Evolutionary conservation across 2,329 filamentous ascomycete species (phyloP).

Genomic region (Ophioceras dolichostomum): DNA sequence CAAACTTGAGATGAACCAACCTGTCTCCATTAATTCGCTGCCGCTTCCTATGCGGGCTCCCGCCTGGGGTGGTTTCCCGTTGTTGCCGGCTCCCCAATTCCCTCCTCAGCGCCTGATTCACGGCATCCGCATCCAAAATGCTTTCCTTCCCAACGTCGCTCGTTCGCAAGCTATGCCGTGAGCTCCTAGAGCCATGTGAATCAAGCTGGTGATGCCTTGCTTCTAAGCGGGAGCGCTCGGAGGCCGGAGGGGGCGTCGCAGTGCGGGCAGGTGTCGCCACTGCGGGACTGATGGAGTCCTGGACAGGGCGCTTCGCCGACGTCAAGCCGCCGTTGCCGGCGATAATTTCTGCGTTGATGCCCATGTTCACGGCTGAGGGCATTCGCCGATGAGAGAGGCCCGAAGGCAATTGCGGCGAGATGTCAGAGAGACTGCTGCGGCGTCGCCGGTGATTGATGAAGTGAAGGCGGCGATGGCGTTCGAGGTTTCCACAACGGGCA

Average conservation of each 20-base stretch:
- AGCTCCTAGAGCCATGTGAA: slow-evolving; percentile 16
- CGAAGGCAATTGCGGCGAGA: too few relatives aligned
- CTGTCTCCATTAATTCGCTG: slow-evolving; percentile 49
- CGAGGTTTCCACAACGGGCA: too few relatives aligned
- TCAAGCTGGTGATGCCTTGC: slow-evolving; percentile 26
- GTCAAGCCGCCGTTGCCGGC: slow-evolving; percentile 10
- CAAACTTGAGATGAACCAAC: slow-evolving; percentile 26
- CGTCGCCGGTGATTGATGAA: too few relatives aligned
- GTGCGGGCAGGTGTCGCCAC: slow-evolving; percentile 22
- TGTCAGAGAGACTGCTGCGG: too few relatives aligned
- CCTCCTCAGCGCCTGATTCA: slow-evolving; percentile 37
- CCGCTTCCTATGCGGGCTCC: slow-evolving; percentile 45
- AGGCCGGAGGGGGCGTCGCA: slow-evolving; percentile 28
- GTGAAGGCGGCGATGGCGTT: too few relatives aligned
- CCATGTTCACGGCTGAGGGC: not conserved
- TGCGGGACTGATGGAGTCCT: slow-evolving; percentile 21
- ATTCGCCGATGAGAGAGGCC: not conserved
- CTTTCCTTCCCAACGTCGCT: slow-evolving; percentile 22
- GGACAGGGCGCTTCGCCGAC: slow-evolving; percentile 17
- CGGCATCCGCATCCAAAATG: slow-evolving; percentile 33
- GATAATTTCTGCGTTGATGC: slow-evolving; percentile 2
- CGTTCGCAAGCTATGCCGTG: slow-evolving; percentile 21
- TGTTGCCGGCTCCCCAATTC: slow-evolving; percentile 35
- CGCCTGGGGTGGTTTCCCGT: slow-evolving; percentile 37
- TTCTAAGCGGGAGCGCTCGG: slow-evolving; percentile 30